Percentiles rank a stretch among this genome's conserved stretches.
These are phyloP conservation scores for Earliella scabrosa DNA, from an alignment of 1,284 basidiomycete species.

Conservation along the genomic window DNA sequence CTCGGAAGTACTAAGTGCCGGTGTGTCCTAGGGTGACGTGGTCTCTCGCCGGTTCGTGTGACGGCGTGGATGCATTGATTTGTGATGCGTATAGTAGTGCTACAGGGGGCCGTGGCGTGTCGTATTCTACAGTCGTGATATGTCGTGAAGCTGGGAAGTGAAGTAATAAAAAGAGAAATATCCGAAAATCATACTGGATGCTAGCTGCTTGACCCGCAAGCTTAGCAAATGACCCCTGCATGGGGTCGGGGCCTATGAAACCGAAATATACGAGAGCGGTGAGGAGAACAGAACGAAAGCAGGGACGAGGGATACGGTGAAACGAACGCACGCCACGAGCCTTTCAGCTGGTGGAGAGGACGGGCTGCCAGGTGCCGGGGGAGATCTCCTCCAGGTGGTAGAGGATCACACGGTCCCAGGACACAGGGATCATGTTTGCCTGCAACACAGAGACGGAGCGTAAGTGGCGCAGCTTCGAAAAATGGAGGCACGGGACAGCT, in stretches of 20 bases:
- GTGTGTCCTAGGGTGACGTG: too few relatives aligned
- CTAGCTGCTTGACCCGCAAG: background rate
- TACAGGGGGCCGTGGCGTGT: background rate
- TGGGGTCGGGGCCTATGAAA: background rate
- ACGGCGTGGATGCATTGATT: background rate
- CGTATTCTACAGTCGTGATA: background rate
- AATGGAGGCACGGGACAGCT: constrained; percentile 5
- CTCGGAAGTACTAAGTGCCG: too few relatives aligned
- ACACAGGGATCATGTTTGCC: constrained; percentile 69
- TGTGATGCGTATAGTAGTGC: background rate
- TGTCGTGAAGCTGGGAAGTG: constrained; percentile 1
- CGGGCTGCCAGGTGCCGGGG: constrained; percentile 71
- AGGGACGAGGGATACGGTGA: background rate
- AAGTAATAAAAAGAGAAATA: constrained; percentile 5
- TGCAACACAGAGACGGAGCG: constrained; percentile 23
- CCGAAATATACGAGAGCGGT: background rate
- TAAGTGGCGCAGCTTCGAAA: constrained; percentile 20
- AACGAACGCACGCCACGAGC: background rate
- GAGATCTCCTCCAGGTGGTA: constrained; percentile 74
- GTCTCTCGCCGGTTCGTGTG: background rate
- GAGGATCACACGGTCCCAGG: constrained; percentile 70
- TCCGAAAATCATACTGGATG: background rate
- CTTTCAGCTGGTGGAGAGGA: constrained; percentile 44
- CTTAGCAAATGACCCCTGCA: background rate
- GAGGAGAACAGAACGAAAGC: too few relatives aligned